phyloP scores from a whole-genome alignment of 2,329 filamentous ascomycete genomes.

The Boeremia exigua region DNA sequence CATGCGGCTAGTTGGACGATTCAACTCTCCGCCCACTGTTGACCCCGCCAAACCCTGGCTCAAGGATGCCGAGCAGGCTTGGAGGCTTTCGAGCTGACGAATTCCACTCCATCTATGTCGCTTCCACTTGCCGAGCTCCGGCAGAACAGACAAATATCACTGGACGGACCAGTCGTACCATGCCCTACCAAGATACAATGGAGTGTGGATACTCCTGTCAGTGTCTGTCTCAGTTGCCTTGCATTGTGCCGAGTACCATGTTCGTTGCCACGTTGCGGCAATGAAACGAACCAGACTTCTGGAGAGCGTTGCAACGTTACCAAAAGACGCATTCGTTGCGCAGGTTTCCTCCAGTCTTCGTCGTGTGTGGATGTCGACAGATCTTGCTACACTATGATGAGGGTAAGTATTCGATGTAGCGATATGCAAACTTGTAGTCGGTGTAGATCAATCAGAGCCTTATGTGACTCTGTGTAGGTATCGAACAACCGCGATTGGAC shows the following conservation, averaged over 20 bases:
- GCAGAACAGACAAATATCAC: neutral
- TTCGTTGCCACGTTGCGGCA: neutral
- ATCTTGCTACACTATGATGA: too few relatives aligned
- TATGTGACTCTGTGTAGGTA: too few relatives aligned
- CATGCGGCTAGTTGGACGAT: constrained; percentile 21
- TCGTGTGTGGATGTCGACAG: neutral
- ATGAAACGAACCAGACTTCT: neutral
- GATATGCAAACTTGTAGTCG: too few relatives aligned
- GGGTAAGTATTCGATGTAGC: too few relatives aligned
- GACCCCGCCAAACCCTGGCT: constrained; percentile 3
- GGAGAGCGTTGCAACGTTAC: neutral
- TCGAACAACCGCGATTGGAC: too few relatives aligned
- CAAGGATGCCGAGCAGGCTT: constrained; percentile 2
- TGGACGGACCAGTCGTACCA: neutral
- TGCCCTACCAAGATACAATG: neutral
- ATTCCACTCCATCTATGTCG: neutral
- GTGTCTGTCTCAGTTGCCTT: neutral
- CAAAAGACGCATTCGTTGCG: neutral
- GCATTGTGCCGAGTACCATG: neutral
- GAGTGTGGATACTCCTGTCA: neutral
- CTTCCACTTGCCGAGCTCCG: neutral
- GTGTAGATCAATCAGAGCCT: too few relatives aligned
- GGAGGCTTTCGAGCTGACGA: neutral
- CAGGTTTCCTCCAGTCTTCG: neutral
- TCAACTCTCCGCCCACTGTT: neutral